phyloP scores from a whole-genome alignment of 495 filamentous ascomycete genomes.

The Astrothelium macrocarpum region DNA sequence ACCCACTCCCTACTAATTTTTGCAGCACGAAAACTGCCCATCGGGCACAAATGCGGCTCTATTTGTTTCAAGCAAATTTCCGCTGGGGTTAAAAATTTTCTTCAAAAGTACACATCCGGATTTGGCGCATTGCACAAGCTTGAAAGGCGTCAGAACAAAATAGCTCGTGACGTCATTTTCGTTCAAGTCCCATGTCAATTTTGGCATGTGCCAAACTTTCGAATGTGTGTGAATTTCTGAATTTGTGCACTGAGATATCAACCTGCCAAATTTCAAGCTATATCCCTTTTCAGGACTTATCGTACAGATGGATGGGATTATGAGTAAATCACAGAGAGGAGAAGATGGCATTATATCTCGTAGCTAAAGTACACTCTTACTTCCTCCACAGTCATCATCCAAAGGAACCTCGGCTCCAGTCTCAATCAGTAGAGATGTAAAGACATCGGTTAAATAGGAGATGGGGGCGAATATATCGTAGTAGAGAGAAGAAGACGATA shows the following conservation, averaged over 20 bases:
- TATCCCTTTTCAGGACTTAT: no score
- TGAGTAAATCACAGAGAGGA: neutral
- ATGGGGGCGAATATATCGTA: neutral
- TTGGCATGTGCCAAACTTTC: no score
- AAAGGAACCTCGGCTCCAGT: neutral
- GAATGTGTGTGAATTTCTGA: no score
- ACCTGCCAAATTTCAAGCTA: no score
- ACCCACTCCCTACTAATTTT: neutral
- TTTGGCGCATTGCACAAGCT: no score
- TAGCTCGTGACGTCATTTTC: neutral
- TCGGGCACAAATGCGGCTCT: neutral
- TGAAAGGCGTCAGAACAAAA: no score
- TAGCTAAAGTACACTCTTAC: conserved; percentile 1
- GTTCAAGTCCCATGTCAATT: no score
- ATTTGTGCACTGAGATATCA: no score
- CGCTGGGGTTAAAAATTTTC: no score
- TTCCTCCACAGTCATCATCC: neutral
- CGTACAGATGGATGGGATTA: neutral
- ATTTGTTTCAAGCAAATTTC: no score
- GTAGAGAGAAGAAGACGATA: neutral
- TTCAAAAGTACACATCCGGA: no score
- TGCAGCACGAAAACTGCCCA: neutral
- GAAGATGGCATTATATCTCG: conserved; percentile 4
- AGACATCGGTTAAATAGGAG: neutral
- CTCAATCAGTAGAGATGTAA: neutral